Conservation (phyloP, 345 rosid genomes). For the Streptanthus diversifolius region DNA sequence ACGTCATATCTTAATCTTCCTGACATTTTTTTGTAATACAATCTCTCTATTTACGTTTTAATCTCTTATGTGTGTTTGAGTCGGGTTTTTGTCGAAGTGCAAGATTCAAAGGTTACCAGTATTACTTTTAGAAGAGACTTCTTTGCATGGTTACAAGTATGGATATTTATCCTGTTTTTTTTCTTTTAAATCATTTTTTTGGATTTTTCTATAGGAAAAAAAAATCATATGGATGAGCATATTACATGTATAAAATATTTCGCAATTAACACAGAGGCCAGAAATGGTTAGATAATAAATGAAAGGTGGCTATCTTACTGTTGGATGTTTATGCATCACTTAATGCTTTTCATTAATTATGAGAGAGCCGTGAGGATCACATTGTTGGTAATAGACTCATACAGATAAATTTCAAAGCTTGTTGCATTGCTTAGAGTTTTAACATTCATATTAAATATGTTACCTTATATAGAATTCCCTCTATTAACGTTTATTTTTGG, state of each 20-base stretch:
- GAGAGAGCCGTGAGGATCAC: constrained; percentile 24
- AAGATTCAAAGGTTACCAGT: neutral
- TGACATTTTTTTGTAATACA: constrained; percentile 13
- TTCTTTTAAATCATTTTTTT: neutral
- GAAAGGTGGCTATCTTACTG: constrained; percentile 33
- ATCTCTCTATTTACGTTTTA: constrained; percentile 2
- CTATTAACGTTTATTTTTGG: neutral
- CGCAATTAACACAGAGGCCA: constrained; percentile 1
- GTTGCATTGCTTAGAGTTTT: neutral
- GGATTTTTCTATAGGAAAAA: neutral
- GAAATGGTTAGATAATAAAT: constrained; percentile 32
- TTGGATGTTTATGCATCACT: constrained; percentile 21
- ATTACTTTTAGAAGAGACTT: constrained; percentile 10
- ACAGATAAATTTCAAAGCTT: neutral
- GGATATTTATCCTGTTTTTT: constrained; percentile 14
- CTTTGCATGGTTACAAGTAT: constrained; percentile 11
- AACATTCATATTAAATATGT: neutral
- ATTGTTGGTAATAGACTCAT: constrained; percentile 9
- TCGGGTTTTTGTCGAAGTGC: constrained; percentile 1
- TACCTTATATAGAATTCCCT: constrained; percentile 4
- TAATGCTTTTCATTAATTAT: constrained; percentile 14
- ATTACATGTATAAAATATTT: constrained; percentile 13
- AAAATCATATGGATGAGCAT: constrained; percentile 13
- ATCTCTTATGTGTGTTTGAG: neutral
- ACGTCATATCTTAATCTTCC: constrained; percentile 6